Evolutionary conservation across 768 basidiomycete genomes (phyloP), one percentile per base, ranked within the genome.

Genomic region (Leucosporidium creatinivorum): DNA sequence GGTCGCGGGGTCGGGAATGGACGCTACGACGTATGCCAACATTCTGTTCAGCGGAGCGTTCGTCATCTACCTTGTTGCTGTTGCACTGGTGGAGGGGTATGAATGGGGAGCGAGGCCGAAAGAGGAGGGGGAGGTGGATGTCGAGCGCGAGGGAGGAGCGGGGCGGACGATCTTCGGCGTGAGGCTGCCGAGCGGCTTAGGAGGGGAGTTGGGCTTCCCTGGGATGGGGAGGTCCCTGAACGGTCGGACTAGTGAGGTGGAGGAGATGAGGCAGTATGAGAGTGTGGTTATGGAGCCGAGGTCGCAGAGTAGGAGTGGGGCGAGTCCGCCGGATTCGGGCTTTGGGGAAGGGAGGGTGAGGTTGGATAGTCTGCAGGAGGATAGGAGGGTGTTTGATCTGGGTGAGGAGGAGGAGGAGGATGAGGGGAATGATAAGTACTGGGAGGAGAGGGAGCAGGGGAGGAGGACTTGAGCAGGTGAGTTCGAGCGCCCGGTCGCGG

Each of bases 11-110:
- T 80, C 80, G 25, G 87, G 84, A 52, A 90, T 94, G 85, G 93
- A 94, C 76, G 90, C 92, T 74, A 91, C 93, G 66, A 92, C 92
- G 0, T 94, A 93, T 74, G 82, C 88, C 48, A 82, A 93, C 23
- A 87, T 89, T 75, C 87, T 91, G 82, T 87, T 86, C 67, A 88
- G 87, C 74, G 81, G 87, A 56, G 85, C 89, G 0, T 93, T 93
- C 81, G 68, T 89, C 49, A 75, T 93, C 31, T 93, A 93, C 78
- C 81, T 86, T 9, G 82, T 88, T 73, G 85, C 87, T 59, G 80
- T 87, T 30, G 82, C 83, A 74, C 82, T 93, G 60, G 81, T 91
- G 73, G 83, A 87, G 70, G 79, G 91, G 1, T 91, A 87, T 52
- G 63, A 62, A 28, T 18, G 39, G 47, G 50, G 33, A 17, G 33